Evolutionary conservation across 1,139 yeast genomes (phyloP), one percentile per base, ranked within the genome.

Genomic region (Yamadazyma dushanensis): DNA sequence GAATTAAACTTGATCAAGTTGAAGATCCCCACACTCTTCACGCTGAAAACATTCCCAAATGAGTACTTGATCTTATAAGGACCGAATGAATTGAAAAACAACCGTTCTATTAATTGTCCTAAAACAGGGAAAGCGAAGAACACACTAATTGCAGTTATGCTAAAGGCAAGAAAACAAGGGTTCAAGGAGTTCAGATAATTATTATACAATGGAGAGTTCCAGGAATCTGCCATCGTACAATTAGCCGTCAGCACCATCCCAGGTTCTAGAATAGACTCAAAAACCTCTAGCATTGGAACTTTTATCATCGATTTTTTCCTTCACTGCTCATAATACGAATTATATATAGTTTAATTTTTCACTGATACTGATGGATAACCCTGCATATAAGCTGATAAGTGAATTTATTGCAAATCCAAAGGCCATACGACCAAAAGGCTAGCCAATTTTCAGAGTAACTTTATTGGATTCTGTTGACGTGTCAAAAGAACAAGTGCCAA

Each of bases 101-200:
- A 20, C 26, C 51, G 39, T 16, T 38, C 42, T 9, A 41, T 13
- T 7, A 51, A 39, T 38, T 64, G 67, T 21, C 29, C 39, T 2
- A 49, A 2, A 3, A 44, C 29, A 1, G 45, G 42, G 8, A 44
- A 14, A 2, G 32, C 9, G 19, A 47, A 36, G 5, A 40, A 21
- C 7, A 36, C 13, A 21, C 29, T 34, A 2, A 28, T 7, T 1
- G 17, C 27, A 4, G 49, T 31, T 5, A 49, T 45, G 4, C 54
- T 39, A 18, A 52, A 48, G n/a, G 60, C 51, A 19, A 63, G 44
- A 39, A 65, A 65, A 34, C 62, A 53, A 1, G 70, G 70, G 43
- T 63, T 59, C 15, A 63, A 40, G 16, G 62, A 50, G 44, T 62
- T 65, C n/a, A 41, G 44, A 18, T 36, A 28, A 8, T 57, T 53